A percentile compares a stretch with the other conserved stretches of the same genome.
phyloP scores from a whole-genome alignment of 192 early-diverging fungal genomes.

The Hyaloraphidium curvatum region DNA sequence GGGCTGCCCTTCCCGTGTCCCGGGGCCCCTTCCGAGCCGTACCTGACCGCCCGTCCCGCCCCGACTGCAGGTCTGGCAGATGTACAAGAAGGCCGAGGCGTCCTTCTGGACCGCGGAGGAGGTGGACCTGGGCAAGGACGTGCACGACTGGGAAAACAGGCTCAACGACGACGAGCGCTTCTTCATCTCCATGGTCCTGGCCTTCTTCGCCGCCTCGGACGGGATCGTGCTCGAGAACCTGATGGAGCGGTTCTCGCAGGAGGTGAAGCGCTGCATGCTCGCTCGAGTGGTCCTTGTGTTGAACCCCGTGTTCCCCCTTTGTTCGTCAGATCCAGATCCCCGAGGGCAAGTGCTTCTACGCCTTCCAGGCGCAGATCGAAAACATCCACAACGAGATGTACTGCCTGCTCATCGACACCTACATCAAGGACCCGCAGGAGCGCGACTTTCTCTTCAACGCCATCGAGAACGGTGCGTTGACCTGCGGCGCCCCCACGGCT shows the following conservation, averaged over 20 bases:
- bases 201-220: conserved; percentile 91
- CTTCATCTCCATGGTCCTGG: conserved; percentile 81
- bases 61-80: conserved; percentile 58
- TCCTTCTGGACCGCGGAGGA: conserved; percentile 96
- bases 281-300: too few species aligned
- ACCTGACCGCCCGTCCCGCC: background rate
- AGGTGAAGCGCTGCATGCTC: too few species aligned
- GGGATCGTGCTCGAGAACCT: conserved; percentile 95
- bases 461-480: conserved; percentile 56
- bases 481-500: background rate
- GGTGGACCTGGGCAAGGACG: conserved; percentile 83
- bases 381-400: conserved; percentile 94
- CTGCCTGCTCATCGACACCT: conserved; percentile 84
- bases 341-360: conserved; percentile 85
- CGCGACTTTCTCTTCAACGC: conserved; percentile 78
- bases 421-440: conserved; percentile 72
- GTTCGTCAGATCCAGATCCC: conserved; percentile 91
- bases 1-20: background rate
- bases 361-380: conserved; percentile 82
- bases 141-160: conserved; percentile 69
- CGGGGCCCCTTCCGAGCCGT: background rate
- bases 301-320: too few species aligned
- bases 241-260: conserved; percentile 26
- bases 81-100: conserved; percentile 96
- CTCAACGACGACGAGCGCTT: conserved; percentile 69